phyloP scores from a whole-genome alignment of 78 protist genomes.

The Andalucia godoyi region DNA sequence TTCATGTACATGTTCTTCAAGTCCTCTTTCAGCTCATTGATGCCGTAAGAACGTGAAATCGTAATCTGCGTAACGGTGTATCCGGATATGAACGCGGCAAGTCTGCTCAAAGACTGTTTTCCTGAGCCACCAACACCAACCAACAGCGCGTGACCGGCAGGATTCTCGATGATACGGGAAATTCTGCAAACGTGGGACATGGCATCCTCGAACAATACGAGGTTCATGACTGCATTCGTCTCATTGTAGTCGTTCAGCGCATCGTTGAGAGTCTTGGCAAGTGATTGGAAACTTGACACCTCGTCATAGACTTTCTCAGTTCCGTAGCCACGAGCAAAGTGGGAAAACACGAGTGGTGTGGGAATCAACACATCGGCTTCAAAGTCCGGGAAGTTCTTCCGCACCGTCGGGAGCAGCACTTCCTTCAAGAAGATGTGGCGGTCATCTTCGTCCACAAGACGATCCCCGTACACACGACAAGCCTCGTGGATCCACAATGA shows the following conservation, averaged over 20 bases:
- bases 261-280: neutral
- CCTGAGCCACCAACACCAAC: conserved; percentile 73
- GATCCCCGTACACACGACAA: conserved; percentile 48
- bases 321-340: conserved; percentile 6
- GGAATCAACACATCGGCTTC: conserved; percentile 2
- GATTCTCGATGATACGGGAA: conserved; percentile 27
- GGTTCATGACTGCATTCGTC: conserved; percentile 38
- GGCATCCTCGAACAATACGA: conserved; percentile 59
- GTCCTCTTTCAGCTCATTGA: conserved; percentile 34
- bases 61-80: conserved; percentile 47
- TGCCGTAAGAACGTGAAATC: conserved; percentile 38
- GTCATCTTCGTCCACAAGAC: conserved; percentile 32
- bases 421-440: neutral
- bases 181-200: conserved; percentile 48
- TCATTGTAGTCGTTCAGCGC: conserved; percentile 40
- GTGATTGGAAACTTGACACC: neutral
- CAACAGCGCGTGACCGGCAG: conserved; percentile 51
- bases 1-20: conserved; percentile 24
- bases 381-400: neutral
- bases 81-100: conserved; percentile 37
- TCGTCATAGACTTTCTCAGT: conserved; percentile 2
- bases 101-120: conserved; percentile 51
- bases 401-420: neutral
- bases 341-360: conserved; percentile 18
- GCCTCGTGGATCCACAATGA: conserved; percentile 48